Conservation (phyloP, 306 rosid species). For the Quercus mongolica region DNA sequence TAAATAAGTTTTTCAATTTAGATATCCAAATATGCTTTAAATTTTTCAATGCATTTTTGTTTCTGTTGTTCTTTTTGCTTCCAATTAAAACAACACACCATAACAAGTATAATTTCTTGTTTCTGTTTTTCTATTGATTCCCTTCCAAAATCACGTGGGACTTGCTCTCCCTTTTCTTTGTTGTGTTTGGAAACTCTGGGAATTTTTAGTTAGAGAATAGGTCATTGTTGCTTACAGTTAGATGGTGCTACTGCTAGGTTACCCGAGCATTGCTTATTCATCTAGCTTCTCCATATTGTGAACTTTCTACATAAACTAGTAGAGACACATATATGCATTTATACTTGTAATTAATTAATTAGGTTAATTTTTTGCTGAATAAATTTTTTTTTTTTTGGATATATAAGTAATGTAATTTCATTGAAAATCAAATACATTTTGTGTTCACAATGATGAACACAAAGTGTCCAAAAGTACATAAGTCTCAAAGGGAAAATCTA, state of each 20-base stretch:
- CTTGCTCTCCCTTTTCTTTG: background rate
- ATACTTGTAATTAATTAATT: background rate
- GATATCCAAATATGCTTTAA: background rate
- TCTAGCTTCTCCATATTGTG: no score
- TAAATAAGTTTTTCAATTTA: background rate
- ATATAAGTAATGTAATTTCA: no score
- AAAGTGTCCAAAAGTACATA: no score
- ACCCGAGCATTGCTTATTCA: no score
- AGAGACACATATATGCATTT: background rate
- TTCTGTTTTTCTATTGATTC: background rate
- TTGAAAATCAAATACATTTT: no score
- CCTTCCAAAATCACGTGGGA: background rate
- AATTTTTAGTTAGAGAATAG: background rate
- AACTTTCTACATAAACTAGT: no score
- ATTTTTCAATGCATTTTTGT: background rate
- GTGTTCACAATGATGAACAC: no score
- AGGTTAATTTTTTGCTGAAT: background rate
- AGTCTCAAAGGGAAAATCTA: no score
- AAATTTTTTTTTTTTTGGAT: no score
- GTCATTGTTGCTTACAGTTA: no score
- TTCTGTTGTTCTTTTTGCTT: background rate
- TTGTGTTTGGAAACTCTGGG: background rate
- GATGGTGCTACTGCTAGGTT: no score
- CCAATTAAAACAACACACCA: background rate
- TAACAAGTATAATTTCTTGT: background rate